These are phyloP conservation scores for Stephania cephalantha DNA, from an alignment of 164 flowering plant genomes.

Conservation along the genomic window DNA sequence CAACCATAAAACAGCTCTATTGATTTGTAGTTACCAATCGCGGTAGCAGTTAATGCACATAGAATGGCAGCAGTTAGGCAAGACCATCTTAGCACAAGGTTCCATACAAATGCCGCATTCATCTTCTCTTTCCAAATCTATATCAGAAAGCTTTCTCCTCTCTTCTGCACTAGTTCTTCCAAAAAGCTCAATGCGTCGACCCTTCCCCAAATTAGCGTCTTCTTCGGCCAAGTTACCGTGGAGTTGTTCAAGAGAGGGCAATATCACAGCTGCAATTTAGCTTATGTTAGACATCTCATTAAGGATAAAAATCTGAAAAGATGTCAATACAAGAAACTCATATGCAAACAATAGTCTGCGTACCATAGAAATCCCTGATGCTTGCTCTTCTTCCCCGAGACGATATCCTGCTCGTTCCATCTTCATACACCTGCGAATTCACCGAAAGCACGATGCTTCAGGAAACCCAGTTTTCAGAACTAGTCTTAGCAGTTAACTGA, in stretches of 20 bases:
- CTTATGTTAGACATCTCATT: conserved; percentile 8
- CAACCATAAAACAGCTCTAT: neutral
- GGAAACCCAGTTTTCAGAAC: neutral
- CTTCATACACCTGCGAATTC: conserved; percentile 41
- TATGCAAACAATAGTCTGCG: conserved; percentile 4
- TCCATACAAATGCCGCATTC: conserved; percentile 92
- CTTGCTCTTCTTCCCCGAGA: conserved; percentile 61
- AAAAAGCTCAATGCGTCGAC: conserved; percentile 15
- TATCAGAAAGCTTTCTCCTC: conserved; percentile 24
- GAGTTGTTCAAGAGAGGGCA: conserved; percentile 79
- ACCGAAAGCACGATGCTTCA: neutral
- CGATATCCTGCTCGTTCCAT: conserved; percentile 42
- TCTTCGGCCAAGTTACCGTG: conserved; percentile 43
- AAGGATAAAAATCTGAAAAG: neutral
- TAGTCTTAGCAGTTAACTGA: neutral
- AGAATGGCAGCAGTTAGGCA: conserved; percentile 87
- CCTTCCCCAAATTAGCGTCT: conserved; percentile 23
- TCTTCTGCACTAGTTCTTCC: conserved; percentile 37
- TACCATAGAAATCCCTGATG: conserved; percentile 64
- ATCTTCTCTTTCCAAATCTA: conserved; percentile 70
- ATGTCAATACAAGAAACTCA: neutral
- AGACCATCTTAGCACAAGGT: conserved; percentile 71
- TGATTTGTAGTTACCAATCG: conserved; percentile 53
- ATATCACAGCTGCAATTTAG: conserved; percentile 56
- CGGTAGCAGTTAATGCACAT: conserved; percentile 94